A percentile compares a stretch with the other conserved stretches of the same genome.
Conservation (phyloP, 192 early-diverging fungal genomes). For the Entomortierella beljakovae region DNA sequence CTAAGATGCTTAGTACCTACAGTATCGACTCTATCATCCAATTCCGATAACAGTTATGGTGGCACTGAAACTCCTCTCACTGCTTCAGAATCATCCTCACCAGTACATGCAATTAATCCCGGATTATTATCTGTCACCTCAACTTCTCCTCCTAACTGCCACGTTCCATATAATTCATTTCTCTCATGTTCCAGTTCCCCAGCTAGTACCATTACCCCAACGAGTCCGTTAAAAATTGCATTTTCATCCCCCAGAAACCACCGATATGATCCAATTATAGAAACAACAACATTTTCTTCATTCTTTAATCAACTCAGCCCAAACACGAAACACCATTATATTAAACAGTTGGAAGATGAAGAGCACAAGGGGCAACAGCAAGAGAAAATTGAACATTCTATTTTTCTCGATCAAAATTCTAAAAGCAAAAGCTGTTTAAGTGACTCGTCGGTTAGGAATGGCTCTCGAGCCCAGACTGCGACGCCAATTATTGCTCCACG, state of each 20-base stretch:
- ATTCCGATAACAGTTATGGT: background rate
- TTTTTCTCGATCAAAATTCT: background rate
- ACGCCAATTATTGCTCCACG: background rate
- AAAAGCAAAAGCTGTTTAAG: background rate
- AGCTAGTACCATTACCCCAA: background rate
- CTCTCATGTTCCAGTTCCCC: background rate
- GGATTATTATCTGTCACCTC: background rate
- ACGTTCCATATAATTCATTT: background rate
- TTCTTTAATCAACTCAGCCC: slow-evolving; percentile 18
- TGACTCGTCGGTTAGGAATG: slow-evolving; percentile 3
- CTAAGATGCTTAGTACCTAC: background rate
- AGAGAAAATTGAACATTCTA: background rate
- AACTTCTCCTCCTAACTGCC: background rate
- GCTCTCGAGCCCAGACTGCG: slow-evolving; percentile 5
- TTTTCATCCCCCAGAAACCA: slow-evolving; percentile 22
- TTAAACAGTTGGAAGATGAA: background rate
- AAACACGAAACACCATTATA: slow-evolving; percentile 4
- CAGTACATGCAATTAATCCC: too few species aligned
- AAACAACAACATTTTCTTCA: slow-evolving; percentile 15
- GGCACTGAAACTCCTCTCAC: background rate
- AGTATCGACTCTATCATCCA: background rate
- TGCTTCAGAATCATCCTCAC: background rate
- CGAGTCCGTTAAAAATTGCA: slow-evolving; percentile 12
- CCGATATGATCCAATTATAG: background rate
- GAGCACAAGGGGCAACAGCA: background rate